Base-by-base conservation (phyloP, 805 yeast genomes). In the Kazachstania martiniae region DNA sequence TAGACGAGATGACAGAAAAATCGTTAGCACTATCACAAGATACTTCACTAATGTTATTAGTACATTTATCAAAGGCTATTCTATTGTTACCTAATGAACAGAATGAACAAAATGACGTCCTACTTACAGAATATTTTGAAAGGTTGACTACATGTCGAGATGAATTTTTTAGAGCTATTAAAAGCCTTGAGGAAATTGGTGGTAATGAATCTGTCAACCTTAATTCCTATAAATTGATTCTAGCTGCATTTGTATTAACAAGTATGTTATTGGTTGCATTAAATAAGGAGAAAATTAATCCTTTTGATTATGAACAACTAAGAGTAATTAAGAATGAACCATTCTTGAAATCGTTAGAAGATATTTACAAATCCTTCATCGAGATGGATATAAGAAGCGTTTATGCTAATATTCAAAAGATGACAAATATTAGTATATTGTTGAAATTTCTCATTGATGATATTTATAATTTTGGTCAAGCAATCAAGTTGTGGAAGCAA, bases 271-370 rank as follows among this genome's bases (percentile, higher is more conserved):
- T 45, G 14, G 31, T 40, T 12, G 35, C 30, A 15, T 25, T 28
- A 5, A 22, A 34, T 19, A 37, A 38, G 8, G 37, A 32, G 16
- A 32, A 35, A 10, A 42, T 54, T 16, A 42, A 46, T 30, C 59
- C 59, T 3, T 54, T 54, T 31, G 56, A 48, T 31, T 43, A 40
- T 22, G 58, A 54, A 25, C 54, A 51, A 36, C 23, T 53, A 7
- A 49, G 43, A 25, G 37, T 50, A 17, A 5, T 27, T 16, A 36
- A 40, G n/a, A 29, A 42, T 2, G 25, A 25, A 8, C 33, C 35
- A 3, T 31, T 46, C 7, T 38, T 45, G 6, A 32, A 32, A 8
- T 22, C 29, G 14, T 32, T 54, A 12, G 27, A 39, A 16, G 12
- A 17, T 1, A 32, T 48, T 3, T 46, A 49, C 38, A 25, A 29